phyloP scores from a whole-genome alignment of 2,329 filamentous ascomycete genomes.

The Fusarium poae region DNA sequence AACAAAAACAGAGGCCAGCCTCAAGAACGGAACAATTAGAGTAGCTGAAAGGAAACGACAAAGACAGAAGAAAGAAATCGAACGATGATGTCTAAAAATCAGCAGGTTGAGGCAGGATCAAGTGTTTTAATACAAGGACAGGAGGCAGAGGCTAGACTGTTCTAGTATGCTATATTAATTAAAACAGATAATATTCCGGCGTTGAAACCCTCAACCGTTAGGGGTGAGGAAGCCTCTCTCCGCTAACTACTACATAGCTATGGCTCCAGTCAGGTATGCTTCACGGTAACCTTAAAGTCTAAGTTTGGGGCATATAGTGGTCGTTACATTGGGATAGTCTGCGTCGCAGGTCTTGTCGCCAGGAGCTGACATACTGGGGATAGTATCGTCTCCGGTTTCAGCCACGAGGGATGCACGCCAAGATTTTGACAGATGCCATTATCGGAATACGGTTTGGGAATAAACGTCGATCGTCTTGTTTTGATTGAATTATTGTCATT shows the following conservation, averaged over 20 bases:
- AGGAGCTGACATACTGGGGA: background rate
- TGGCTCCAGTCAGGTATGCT: background rate
- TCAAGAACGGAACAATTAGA: conserved; percentile 12
- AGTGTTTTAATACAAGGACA: conserved; percentile 27
- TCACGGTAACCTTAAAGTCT: conserved; percentile 10
- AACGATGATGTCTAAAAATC: conserved; percentile 34
- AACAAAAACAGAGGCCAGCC: conserved; percentile 29
- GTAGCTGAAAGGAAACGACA: conserved; percentile 4
- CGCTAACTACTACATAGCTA: background rate
- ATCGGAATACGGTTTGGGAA: too few relatives aligned
- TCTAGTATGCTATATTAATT: background rate
- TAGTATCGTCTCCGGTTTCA: background rate
- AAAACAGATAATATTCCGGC: background rate
- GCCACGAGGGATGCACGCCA: background rate
- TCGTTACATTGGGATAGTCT: background rate
- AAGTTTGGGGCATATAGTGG: background rate
- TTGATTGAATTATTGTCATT: fast-evolving
- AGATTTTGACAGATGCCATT: background rate
- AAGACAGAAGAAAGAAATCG: conserved; percentile 17
- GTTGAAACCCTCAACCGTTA: background rate
- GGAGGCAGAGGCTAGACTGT: background rate
- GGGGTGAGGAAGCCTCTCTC: background rate
- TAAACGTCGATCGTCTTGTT: background rate
- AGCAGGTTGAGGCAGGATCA: conserved; percentile 12
- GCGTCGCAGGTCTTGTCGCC: conserved; percentile 2